Base-by-base conservation (phyloP, 495 filamentous ascomycete species). In the Collariella sp. region DNA sequence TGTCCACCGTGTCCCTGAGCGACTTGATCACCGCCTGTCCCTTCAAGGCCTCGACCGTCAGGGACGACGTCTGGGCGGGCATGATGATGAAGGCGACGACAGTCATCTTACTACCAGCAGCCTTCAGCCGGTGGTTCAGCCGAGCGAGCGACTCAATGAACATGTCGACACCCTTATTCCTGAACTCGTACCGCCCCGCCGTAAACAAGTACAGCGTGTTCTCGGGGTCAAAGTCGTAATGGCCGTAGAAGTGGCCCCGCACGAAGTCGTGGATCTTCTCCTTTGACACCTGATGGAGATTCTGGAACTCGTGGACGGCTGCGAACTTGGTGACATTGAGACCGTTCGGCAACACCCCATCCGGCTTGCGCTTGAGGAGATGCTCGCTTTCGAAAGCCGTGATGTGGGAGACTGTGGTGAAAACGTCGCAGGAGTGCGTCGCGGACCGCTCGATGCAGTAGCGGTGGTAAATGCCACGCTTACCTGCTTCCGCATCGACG, bases 41-140 rank as follows among this genome's bases (percentile, higher is more conserved):
- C 70, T 95, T 96, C 50, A 98, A 77, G 7, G 93, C 86, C 72
- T 98, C 93, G 13, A 98, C 93, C 0, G 94, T 95, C 48, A 98
- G 73, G 0, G 93, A 96, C 7, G 88, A 84, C n/a, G 93, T 96
- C 69, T 97, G 89, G 3, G 93, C 93, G 5, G 94, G 94, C 90
- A 97, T 95, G 67, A 98, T 96, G 64, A 98, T 87, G 66, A 98
- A 98, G 15, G 93, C 91, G n/a, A 98, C 94, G 19, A 98, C 86
- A 1, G 93, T 98, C 62, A 81, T 95, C 70, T 91, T 93, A 56
- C 90, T 96, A 16, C 87, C 86, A 22, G 81, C 71, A 50, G 71
- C 68, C 76, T 97, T 98, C 52, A 98, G 79, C 33, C 85, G 81
- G 73, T 96, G 91, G 71, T 98, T 97, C 60, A 98, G 75, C 33